Base-by-base conservation (phyloP, 371 early-diverging fungal species). In the Smittium culicis region DNA sequence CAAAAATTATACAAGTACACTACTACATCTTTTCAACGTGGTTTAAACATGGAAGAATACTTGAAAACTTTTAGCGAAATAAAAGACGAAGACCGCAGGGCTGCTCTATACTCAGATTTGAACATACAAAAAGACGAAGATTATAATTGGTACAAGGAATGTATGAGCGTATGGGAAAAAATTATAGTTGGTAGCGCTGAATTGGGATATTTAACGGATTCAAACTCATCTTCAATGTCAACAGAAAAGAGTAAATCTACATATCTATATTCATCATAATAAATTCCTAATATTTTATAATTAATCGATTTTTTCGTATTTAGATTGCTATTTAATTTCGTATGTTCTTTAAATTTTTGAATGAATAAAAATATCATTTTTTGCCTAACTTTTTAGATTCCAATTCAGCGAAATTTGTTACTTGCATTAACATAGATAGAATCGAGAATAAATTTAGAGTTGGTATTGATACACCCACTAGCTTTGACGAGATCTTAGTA, bases 81-180 rank as follows among this genome's bases (percentile, higher is more conserved):
- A 34, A 35, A 34, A 29, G 65, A 64, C 35, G 5, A 2, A 3
- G 65, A 64, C 3, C 8, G 35, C 24, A 34, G 65, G 45, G 35
- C 33, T 64, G 65, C 65, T 34, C 28, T 64, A 30, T 64, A 64
- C 54, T 32, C 65, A 3, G 65, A 64, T 28, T 24, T 64, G 2
- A 35, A 45, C 27, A 3, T 35, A 11, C 65, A 64, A 16, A 29
- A 20, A 2, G 35, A 35, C 2, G 45, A 64, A 2, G 17, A 64
- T 45, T 5, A 14, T 8, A 24, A 45, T 20, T 35, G 35, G 33
- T 64, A 64, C 54, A 8, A n/a, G 14, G 35, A 64, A 64, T 35
- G 17, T 45, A 35, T 64, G 29, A 5, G 1, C 1, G 14, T 30
- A 1, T 64, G 65, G 65, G 34, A 64, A 64, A 32, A 30, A 27